A percentile compares a stretch with the other conserved stretches of the same genome.
phyloP scores from a whole-genome alignment of 441 rosid species.

The Eutrema salsugineum region DNA sequence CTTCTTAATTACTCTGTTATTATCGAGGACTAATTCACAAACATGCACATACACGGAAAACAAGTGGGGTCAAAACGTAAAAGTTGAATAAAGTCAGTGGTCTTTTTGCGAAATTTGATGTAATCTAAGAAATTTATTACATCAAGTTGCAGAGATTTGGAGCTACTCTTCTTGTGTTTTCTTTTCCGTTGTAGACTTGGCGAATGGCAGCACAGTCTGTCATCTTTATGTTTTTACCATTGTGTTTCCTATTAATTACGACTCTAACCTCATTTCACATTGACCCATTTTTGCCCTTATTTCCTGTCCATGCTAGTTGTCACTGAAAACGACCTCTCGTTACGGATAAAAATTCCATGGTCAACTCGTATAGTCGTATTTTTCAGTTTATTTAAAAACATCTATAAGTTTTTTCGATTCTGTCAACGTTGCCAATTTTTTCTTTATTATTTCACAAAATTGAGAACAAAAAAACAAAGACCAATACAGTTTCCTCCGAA shows the following conservation, averaged over 20 bases:
- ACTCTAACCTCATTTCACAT: not conserved
- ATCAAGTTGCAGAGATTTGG: not conserved
- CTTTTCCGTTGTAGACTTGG: not conserved
- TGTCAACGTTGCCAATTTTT: not conserved
- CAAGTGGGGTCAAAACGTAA: slow-evolving; percentile 21
- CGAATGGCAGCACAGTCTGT: slow-evolving; percentile 25
- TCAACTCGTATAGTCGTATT: slow-evolving; percentile 12
- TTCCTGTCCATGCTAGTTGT: not conserved
- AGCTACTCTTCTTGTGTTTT: not conserved
- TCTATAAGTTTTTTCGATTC: not conserved
- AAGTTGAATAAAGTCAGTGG: slow-evolving; percentile 7
- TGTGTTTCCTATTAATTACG: not conserved
- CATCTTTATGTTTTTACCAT: slow-evolving; percentile 7
- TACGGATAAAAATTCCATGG: slow-evolving; percentile 3
- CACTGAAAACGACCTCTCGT: slow-evolving; percentile 2
- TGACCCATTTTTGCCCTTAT: slow-evolving; percentile 2
- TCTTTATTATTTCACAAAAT: not conserved
- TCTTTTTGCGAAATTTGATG: not conserved
- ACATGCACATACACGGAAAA: not conserved
- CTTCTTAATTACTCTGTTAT: not conserved
- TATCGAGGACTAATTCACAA: not conserved
- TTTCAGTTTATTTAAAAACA: not conserved
- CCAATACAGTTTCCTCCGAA: not conserved
- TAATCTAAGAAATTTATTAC: not conserved
- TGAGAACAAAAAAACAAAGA: not conserved